Base-by-base conservation (phyloP, 75 land plant genomes). In the Ceratopteris richardii region DNA sequence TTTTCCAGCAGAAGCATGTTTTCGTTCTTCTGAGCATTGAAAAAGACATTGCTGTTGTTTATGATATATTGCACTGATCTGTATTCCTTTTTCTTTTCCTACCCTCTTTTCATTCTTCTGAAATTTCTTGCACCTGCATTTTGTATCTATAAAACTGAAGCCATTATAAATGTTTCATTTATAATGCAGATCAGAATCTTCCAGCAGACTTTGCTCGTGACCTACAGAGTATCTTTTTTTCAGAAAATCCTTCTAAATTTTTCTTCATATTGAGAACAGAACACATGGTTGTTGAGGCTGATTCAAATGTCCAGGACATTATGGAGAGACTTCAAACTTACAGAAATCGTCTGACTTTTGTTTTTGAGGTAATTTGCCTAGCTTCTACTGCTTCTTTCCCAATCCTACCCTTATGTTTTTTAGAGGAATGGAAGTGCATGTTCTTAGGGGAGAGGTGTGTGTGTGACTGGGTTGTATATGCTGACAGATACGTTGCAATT, bases 321-420 rank as follows among this genome's bases (percentile, higher is more conserved):
- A 83, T 94, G 90, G 98, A 94, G 57, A 94, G 86, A 53, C 72
- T 94, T 47, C 95, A 89, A 47, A 79, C 84, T 31, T 86, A 94
- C 44, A 81, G 88, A 43, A 69, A 77, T n/a, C 65, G 85, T 5
- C 78, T 89, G 1, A 57, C 80, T 14, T 73, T 94, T 21, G 54
- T 65, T 51, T 94, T 89, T 56, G 96, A 89, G 80, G 98, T 82
- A 26, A 43, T 26, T n/a, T n/a, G n/a, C n/a, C n/a, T n/a, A 22
- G n/a, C n/a, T n/a, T n/a, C n/a, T n/a, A n/a, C n/a, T n/a, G 58
- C 12, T 2, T 23, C 0, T 44, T 0, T 5, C 23, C 48, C 26
- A 57, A 25, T 37, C 48, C 21, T n/a, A n/a, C n/a, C n/a, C n/a
- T 57, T 10, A 36, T 54, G 14, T 41, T 1, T 19, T 57, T 0